Conservation (phyloP, 768 basidiomycete genomes). For the Podaxis pistillaris region DNA sequence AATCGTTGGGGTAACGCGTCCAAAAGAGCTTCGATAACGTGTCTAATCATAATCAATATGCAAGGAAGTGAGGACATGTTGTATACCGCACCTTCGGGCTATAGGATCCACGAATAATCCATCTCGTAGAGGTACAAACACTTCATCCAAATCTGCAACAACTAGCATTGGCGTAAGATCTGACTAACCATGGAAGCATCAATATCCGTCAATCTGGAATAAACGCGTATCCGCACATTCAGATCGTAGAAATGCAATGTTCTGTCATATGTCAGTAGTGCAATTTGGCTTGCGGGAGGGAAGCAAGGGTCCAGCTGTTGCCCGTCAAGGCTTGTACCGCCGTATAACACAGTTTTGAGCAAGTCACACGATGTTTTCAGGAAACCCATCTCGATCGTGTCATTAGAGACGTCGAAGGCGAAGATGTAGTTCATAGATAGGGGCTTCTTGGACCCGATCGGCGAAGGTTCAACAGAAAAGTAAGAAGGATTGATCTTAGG, state of each 20-base stretch:
- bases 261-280: conserved; percentile 80
- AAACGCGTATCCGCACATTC: conserved; percentile 53
- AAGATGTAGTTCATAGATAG: conserved; percentile 78
- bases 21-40: conserved; percentile 66
- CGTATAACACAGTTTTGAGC: conserved; percentile 66
- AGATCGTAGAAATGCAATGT: conserved; percentile 88
- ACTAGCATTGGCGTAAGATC: conserved; percentile 70
- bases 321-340: conserved; percentile 42
- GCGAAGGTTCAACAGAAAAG: conserved; percentile 47
- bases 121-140: conserved; percentile 74
- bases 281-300: conserved; percentile 56
- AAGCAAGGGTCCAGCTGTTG: conserved; percentile 45
- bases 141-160: conserved; percentile 88
- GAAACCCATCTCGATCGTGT: conserved; percentile 68
- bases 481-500: conserved; percentile 52
- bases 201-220: conserved; percentile 16
- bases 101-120: conserved; percentile 77
- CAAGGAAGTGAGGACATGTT: not conserved
- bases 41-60: conserved; percentile 33
- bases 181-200: conserved; percentile 35
- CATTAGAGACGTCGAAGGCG: conserved; percentile 78
- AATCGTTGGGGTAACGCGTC: conserved; percentile 63
- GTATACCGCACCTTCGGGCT: conserved; percentile 60
- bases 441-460: conserved; percentile 49
- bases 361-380: conserved; percentile 62